Conservation (phyloP, 345 rosid species). For the Turritis glabra region DNA sequence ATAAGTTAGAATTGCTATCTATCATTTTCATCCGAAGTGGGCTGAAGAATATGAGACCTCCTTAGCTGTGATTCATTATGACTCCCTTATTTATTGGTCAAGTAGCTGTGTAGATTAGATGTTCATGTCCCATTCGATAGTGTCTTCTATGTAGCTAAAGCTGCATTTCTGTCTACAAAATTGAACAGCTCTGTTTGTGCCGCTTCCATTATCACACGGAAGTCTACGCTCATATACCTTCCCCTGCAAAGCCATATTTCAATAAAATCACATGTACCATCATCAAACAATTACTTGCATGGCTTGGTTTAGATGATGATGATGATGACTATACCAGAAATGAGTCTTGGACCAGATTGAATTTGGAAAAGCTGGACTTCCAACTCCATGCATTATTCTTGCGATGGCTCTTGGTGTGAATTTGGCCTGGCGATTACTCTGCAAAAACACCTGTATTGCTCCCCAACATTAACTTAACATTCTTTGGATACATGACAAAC, state of each 20-base stretch:
- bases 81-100: not conserved
- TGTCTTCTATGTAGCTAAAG: constrained; percentile 21
- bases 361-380: constrained; percentile 87
- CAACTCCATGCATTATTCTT: constrained; percentile 93
- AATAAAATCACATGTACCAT: not conserved
- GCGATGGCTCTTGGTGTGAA: constrained; percentile 93
- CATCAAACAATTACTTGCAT: constrained; percentile 1
- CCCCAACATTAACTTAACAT: constrained; percentile 6
- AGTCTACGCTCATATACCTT: constrained; percentile 67
- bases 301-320: constrained; percentile 9
- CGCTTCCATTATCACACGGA: constrained; percentile 74
- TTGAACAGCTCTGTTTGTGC: constrained; percentile 68
- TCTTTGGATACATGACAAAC: constrained; percentile 6
- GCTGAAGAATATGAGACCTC: not conserved
- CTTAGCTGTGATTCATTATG: not conserved
- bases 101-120: constrained; percentile 4
- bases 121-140: not conserved
- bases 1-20: not conserved
- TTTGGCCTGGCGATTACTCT: constrained; percentile 72
- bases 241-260: constrained; percentile 55
- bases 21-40: not conserved
- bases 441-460: constrained; percentile 74
- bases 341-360: constrained; percentile 80
- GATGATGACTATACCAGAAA: constrained; percentile 70
- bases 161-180: constrained; percentile 33